Percentiles rank a stretch among this genome's conserved stretches.
Conservation (phyloP, 139 green algal genomes). For the Chlorella sp. region DNA sequence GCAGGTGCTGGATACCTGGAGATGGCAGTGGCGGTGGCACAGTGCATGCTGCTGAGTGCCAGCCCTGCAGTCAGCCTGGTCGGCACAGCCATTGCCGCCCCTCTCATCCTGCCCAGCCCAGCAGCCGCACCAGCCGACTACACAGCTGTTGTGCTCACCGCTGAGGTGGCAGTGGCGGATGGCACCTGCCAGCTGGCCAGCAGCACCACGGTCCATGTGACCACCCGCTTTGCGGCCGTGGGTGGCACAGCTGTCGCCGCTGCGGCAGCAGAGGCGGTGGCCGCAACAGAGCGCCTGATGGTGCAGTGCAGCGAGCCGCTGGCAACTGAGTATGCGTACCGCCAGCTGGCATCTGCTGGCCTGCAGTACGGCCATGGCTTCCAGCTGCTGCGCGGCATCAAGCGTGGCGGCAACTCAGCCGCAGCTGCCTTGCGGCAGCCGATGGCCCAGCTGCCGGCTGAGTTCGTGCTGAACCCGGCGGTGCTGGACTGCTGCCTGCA, state of each 20-base stretch:
- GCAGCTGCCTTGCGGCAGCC: slow-evolving; percentile 1
- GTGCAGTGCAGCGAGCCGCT: slow-evolving; percentile 1
- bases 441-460: slow-evolving; percentile 1
- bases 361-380: background rate
- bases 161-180: slow-evolving; percentile 8
- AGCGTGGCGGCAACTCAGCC: background rate
- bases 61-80: background rate
- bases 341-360: background rate
- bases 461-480: slow-evolving; percentile 49
- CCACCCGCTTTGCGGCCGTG: slow-evolving; percentile 6
- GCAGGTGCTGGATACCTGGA: slow-evolving; percentile 51
- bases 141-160: background rate
- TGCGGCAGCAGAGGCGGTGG: background rate
- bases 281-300: background rate
- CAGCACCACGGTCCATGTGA: slow-evolving; percentile 41
- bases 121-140: background rate
- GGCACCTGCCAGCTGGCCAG: slow-evolving; percentile 1
- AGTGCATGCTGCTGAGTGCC: slow-evolving; percentile 6
- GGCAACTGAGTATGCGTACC: background rate
- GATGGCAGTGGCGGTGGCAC: background rate
- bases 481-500: slow-evolving; percentile 55
- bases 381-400: background rate
- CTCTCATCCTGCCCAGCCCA: slow-evolving; percentile 34
- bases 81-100: slow-evolving; percentile 33
- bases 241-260: background rate